Percentiles rank a stretch among this genome's conserved stretches.
Conservation (phyloP, 805 yeast species). For the Hanseniaspora valbyensis region DNA sequence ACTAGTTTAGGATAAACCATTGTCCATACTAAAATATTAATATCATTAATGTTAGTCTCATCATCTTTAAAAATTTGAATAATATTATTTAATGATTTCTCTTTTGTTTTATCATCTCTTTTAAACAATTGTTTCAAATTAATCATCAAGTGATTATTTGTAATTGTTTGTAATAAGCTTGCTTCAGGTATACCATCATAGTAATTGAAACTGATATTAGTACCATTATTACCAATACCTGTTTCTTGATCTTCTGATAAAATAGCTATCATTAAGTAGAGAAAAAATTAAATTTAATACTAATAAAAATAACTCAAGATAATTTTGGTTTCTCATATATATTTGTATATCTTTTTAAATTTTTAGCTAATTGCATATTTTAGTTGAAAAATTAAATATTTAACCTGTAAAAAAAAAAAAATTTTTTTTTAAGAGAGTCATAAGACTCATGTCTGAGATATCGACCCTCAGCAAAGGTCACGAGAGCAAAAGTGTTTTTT, state of each 20-base stretch:
- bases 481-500: too few species aligned
- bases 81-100: conserved; percentile 58
- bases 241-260: conserved; percentile 18
- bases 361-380: too few species aligned
- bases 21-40: conserved; percentile 54
- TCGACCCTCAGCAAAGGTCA: too few species aligned
- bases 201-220: conserved; percentile 58
- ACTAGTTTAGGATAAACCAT: conserved; percentile 75
- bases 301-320: background rate
- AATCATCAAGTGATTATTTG: conserved; percentile 36
- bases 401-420: too few species aligned
- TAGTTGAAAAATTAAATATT: too few species aligned
- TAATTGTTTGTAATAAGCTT: conserved; percentile 36
- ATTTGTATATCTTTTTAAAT: too few species aligned
- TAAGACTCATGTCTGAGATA: too few species aligned
- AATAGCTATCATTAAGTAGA: background rate
- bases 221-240: conserved; percentile 34
- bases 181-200: conserved; percentile 72
- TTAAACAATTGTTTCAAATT: conserved; percentile 68
- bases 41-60: conserved; percentile 37
- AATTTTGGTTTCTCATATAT: background rate
- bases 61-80: conserved; percentile 26
- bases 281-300: too few species aligned
- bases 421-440: too few species aligned
- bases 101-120: conserved; percentile 75